A percentile compares a stretch with the other conserved stretches of the same genome.
Conservation (phyloP, 768 basidiomycete genomes). For the Mycena polygramma region DNA sequence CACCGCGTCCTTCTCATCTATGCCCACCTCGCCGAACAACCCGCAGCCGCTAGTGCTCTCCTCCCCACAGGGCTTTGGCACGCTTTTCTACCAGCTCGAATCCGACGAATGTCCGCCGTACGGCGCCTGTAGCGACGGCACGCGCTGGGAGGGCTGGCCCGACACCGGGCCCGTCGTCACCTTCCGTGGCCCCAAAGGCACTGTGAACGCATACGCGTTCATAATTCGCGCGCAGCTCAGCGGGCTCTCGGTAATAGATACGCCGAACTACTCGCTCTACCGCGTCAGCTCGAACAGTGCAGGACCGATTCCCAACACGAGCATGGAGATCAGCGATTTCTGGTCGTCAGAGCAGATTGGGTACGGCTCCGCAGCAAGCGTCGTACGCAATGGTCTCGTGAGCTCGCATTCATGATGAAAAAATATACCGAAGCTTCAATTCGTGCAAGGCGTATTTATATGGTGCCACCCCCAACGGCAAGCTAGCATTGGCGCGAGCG, state of each 20-base stretch:
- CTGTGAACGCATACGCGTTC: constrained; percentile 27
- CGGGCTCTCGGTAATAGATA: constrained; percentile 15
- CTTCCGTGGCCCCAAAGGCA: background rate
- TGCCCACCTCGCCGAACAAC: constrained; percentile 7
- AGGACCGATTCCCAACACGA: constrained; percentile 11
- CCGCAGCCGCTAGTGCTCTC: constrained; percentile 17
- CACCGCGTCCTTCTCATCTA: constrained; percentile 24
- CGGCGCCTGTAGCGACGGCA: constrained; percentile 27
- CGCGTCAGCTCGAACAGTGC: constrained; percentile 21
- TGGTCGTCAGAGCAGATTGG: constrained; percentile 30
- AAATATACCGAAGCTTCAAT: background rate
- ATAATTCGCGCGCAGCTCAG: constrained; percentile 26
- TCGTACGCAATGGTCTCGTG: constrained; percentile 24
- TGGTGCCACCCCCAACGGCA: too few relatives aligned
- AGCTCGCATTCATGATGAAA: background rate
- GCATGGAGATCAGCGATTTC: constrained; percentile 18
- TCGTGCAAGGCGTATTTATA: constrained; percentile 7
- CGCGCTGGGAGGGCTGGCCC: constrained; percentile 37
- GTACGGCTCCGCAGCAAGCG: constrained; percentile 32
- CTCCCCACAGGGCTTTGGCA: constrained; percentile 23
- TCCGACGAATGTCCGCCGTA: constrained; percentile 29
- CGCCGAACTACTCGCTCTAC: constrained; percentile 26
- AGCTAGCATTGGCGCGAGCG: too few relatives aligned
- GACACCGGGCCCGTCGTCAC: constrained; percentile 30
- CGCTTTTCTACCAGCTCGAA: constrained; percentile 28